phyloP scores from a whole-genome alignment of 148 eudicot genomes.

The Silene uniflora region DNA sequence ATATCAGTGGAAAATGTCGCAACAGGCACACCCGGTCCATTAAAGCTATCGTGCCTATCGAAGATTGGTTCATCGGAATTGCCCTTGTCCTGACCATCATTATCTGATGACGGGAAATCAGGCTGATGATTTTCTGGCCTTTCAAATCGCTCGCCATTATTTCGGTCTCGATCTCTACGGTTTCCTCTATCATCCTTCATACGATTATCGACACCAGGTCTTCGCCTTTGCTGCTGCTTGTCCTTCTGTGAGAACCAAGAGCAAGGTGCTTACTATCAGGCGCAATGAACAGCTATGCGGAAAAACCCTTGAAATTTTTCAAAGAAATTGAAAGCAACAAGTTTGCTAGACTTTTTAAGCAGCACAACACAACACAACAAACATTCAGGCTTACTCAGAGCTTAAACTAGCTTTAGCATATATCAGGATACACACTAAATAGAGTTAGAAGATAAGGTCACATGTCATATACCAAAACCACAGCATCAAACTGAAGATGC shows the following conservation, averaged over 20 bases:
- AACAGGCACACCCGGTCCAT: conserved; percentile 74
- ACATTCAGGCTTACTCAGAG: background rate
- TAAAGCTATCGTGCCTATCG: conserved; percentile 66
- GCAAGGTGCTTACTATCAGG: background rate
- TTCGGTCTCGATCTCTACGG: conserved; percentile 69
- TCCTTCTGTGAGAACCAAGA: conserved; percentile 55
- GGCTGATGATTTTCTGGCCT: conserved; percentile 59
- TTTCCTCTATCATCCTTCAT: conserved; percentile 72
- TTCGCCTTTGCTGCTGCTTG: conserved; percentile 59
- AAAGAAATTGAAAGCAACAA: no score
- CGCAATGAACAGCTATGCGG: background rate
- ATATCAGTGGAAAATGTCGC: conserved; percentile 76
- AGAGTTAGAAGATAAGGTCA: background rate
- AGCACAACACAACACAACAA: background rate
- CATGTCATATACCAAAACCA: background rate
- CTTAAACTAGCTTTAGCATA: background rate
- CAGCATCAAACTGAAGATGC: conserved; percentile 14
- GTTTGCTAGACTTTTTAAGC: background rate
- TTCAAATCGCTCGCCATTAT: conserved; percentile 63
- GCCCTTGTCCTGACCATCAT: conserved; percentile 57
- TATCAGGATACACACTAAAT: background rate
- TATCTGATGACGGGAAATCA: conserved; percentile 51
- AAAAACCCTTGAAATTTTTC: background rate
- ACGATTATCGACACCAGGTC: conserved; percentile 59
- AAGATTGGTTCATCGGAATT: conserved; percentile 74